These are phyloP conservation scores for Diaporthe destruens DNA, from an alignment of 2,329 filamentous ascomycete genomes.

Conservation along the genomic window DNA sequence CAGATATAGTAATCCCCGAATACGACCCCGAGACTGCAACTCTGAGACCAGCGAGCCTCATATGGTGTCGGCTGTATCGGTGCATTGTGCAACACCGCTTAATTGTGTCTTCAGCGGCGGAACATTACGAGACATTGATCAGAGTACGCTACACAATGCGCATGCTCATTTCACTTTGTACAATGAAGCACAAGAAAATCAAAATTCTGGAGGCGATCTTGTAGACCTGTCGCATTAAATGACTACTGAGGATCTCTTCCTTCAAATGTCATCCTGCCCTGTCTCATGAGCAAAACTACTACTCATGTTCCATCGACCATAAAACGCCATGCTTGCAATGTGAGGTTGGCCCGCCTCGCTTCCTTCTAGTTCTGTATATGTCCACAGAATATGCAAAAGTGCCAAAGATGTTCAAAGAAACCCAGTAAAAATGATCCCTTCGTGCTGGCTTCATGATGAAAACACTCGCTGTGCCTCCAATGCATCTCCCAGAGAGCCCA, in stretches of 20 bases:
- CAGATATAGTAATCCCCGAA: background rate
- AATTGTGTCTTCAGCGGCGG: background rate
- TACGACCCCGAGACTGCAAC: background rate
- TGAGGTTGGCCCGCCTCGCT: background rate
- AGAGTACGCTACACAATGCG: background rate
- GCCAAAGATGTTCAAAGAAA: conserved; percentile 2
- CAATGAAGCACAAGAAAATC: background rate
- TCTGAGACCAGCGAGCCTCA: conserved; percentile 8
- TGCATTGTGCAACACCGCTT: background rate
- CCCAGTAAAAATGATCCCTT: conserved; percentile 1
- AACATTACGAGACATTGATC: background rate
- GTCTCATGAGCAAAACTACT: background rate
- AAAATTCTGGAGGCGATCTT: background rate
- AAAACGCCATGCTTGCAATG: conserved; percentile 29
- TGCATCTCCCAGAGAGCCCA: background rate
- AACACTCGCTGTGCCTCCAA: conserved; percentile 6
- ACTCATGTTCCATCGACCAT: conserved; percentile 13
- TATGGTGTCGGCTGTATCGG: too few relatives aligned
- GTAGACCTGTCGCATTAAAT: background rate
- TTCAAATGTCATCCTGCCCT: background rate
- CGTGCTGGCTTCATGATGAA: conserved; percentile 27
- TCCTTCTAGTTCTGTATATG: conserved; percentile 23
- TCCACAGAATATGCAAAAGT: conserved; percentile 22
- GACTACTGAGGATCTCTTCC: background rate
- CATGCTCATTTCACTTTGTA: background rate